Evolutionary conservation across 805 yeast genomes (phyloP), one percentile per base, ranked within the genome.

Genomic region (Sugiyamaella mastotermitis): DNA sequence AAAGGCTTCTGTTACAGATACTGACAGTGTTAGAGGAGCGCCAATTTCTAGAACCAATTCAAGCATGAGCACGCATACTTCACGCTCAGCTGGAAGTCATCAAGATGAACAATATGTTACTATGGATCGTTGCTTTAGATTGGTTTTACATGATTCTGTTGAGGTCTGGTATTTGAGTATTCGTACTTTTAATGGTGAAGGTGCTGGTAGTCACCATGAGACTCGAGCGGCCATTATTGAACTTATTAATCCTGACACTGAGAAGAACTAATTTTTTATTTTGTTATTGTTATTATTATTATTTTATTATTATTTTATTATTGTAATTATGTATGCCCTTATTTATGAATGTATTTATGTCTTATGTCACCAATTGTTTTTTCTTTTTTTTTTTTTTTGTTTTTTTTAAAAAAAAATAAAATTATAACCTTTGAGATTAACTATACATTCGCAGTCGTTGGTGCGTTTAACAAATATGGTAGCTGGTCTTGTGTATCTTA

Each of bases 101-200:
- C 9, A 13, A 11, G 18, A 9, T 10, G 13, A 10, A 10, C 13
- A 9, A 9, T 13, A 28, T 13, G 10, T 11, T 9, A 13, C 17
- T 9, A 10, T 31, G 6, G 18, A 11, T 20, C 9, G n/a, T 7
- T 31, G 33, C n/a, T 9, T 31, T 5, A 17, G n/a, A 31, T 5
- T 31, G 5, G 5, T 17, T 17, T 9, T 31, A 10, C 23, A 31
- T 20, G 33, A 31, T 20, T 16, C 8, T 18, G 9, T 17, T 3
- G 37, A 34, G 19, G 13, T 24, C 5, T 34, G 37, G 37, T 34
- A 34, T 24, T 11, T 23, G 15, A 16, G 7, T 15, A 7, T 34
- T 8, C 15, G 37, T 14, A 34, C 37, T 5, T 34, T 34, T 24
- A 27, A 14, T 10, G 30, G 30, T 17, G 30, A 27, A 14, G 6